These are phyloP conservation scores for Talinum fruticosum DNA, from an alignment of 148 eudicot genomes.

Conservation along the genomic window DNA sequence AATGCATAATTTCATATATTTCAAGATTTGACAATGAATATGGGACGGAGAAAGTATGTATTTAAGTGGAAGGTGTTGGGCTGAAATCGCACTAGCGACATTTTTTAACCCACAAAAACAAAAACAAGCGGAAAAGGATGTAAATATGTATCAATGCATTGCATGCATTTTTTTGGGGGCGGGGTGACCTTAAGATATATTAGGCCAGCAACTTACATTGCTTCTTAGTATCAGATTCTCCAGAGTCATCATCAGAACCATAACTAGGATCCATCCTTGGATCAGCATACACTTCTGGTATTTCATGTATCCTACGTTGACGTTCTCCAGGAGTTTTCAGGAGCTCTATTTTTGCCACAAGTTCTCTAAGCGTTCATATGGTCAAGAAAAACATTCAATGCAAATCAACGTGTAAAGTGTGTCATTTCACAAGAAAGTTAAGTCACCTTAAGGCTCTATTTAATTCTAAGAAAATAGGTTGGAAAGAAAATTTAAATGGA, in stretches of 20 bases:
- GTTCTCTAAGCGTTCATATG: constrained; percentile 72
- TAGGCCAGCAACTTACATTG: constrained; percentile 50
- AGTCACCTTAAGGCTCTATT: not conserved
- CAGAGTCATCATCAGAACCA: constrained; percentile 77
- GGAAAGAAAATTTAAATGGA: too few relatives aligned
- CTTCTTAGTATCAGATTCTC: constrained; percentile 36
- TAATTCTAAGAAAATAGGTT: too few relatives aligned
- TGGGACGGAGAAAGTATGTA: not conserved
- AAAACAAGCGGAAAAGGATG: not conserved
- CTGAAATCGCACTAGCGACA: not conserved
- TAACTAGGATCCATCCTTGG: constrained; percentile 83
- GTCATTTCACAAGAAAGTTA: not conserved
- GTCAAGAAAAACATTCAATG: constrained; percentile 58
- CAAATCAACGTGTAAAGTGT: not conserved
- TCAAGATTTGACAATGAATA: too few relatives aligned
- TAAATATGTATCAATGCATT: not conserved
- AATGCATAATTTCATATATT: too few relatives aligned
- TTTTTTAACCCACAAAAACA: too few relatives aligned
- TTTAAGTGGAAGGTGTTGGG: not conserved
- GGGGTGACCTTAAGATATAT: not conserved
- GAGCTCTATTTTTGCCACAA: constrained; percentile 67
- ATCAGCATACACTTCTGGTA: constrained; percentile 78
- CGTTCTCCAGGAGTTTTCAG: constrained; percentile 79
- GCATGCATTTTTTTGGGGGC: not conserved
- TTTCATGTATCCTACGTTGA: constrained; percentile 56